Conservation (phyloP, 2,329 filamentous ascomycete species). For the Westerdykella sp. region DNA sequence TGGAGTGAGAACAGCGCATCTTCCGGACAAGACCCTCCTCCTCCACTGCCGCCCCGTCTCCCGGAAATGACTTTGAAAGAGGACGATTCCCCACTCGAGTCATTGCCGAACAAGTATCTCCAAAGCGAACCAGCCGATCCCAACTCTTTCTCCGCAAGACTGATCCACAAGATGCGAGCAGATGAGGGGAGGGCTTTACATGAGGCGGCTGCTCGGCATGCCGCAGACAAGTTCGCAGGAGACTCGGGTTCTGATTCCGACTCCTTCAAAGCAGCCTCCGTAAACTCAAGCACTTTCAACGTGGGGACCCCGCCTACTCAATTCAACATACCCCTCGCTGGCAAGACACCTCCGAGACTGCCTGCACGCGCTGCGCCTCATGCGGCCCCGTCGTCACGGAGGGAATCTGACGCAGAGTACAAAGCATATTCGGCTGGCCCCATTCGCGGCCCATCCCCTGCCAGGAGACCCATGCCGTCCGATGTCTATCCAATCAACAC, state of each 20-base stretch:
- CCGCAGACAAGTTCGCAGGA: slow-evolving; percentile 14
- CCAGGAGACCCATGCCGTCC: slow-evolving; percentile 20
- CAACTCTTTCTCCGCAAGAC: slow-evolving; percentile 41
- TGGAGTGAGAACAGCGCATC: slow-evolving; percentile 21
- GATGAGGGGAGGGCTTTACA: slow-evolving; percentile 49
- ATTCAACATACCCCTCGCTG: slow-evolving; percentile 12
- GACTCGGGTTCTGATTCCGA: slow-evolving; percentile 28
- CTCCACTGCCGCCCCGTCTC: slow-evolving; percentile 34
- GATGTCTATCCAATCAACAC: slow-evolving; percentile 21
- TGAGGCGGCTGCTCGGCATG: slow-evolving; percentile 32
- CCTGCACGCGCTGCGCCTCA: slow-evolving; percentile 10
- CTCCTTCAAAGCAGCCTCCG: slow-evolving; percentile 20
- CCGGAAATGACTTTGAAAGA: slow-evolving; percentile 19
- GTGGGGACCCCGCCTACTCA: slow-evolving; percentile 22
- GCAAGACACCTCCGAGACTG: slow-evolving; percentile 18
- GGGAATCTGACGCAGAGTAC: slow-evolving; percentile 13
- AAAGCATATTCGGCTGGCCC: slow-evolving; percentile 22
- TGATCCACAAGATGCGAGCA: slow-evolving; percentile 48
- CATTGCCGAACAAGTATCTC: slow-evolving; percentile 21
- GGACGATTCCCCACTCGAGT: slow-evolving; percentile 23
- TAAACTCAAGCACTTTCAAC: slow-evolving; percentile 10
- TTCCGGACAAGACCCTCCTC: slow-evolving; percentile 39
- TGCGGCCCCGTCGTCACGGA: slow-evolving; percentile 11
- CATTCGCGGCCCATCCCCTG: slow-evolving; percentile 22
- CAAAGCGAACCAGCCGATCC: slow-evolving; percentile 30